phyloP scores from a whole-genome alignment of 768 basidiomycete species.

The Agrocybe praecox region DNA sequence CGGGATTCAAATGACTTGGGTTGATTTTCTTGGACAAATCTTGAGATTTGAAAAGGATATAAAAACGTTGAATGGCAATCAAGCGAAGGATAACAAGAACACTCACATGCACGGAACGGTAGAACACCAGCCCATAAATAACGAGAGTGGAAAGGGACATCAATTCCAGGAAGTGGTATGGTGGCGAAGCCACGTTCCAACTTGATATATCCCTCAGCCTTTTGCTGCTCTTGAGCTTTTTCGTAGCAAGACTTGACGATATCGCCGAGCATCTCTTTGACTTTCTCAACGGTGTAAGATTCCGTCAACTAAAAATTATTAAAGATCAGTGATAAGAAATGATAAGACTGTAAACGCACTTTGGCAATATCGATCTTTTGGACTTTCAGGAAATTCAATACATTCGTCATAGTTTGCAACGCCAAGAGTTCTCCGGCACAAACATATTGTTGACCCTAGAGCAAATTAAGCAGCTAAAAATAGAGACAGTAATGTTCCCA shows the following conservation, averaged over 20 bases:
- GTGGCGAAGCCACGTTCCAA: conserved; percentile 97
- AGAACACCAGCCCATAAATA: conserved; percentile 99
- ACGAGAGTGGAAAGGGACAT: conserved; percentile 99
- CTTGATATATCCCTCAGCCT: conserved; percentile 84
- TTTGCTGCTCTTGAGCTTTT: conserved; percentile 76
- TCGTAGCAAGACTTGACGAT: conserved; percentile 85
- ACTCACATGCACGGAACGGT: conserved; percentile 95
- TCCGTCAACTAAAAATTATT: conserved; percentile 70
- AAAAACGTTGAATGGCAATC: background rate
- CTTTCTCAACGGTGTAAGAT: conserved; percentile 86
- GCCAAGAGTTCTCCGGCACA: conserved; percentile 96
- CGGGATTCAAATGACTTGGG: conserved; percentile 86
- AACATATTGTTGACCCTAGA: conserved; percentile 98
- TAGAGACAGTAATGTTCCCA: conserved; percentile 14
- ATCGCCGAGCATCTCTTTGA: conserved; percentile 93
- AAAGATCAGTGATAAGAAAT: too few relatives aligned
- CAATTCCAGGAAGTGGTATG: conserved; percentile 94
- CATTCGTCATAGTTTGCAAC: conserved; percentile 92
- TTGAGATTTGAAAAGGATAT: conserved; percentile 33
- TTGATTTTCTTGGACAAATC: conserved; percentile 99
- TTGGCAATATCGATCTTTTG: conserved; percentile 94
- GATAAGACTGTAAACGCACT: too few relatives aligned
- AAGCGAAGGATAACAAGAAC: background rate
- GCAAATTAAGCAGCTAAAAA: conserved; percentile 3
- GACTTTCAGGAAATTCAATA: conserved; percentile 93